Base-by-base conservation (phyloP, 768 basidiomycete genomes). In the Hydnomerulius pinastri region DNA sequence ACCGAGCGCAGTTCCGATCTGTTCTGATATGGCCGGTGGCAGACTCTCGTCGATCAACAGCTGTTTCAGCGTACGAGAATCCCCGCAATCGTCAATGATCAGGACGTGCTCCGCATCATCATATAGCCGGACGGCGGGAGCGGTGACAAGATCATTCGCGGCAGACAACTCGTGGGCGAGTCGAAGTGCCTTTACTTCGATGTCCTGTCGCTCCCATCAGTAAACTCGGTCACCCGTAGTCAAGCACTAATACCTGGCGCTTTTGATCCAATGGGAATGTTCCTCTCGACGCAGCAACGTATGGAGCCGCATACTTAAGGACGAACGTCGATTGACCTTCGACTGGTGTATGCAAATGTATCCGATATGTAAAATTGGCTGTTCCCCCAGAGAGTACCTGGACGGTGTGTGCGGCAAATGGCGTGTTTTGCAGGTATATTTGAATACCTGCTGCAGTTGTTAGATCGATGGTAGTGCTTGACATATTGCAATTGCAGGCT, bases 51-150 rank as follows among this genome's bases (percentile, higher is more conserved):
- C 63, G 27, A 73, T 61, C 50, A 79, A 59, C 6, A 74, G 50
- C 8, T 70, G 59, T 55, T 81, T 81, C 41, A 81, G 62, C 3
- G 66, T 76, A 35, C 35, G 50, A 17, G 48, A 38, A 4, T 62
- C 62, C 4, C 86, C 85, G 44, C 72, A 74, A 50, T 87, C 86
- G 38, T 84, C 80, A 74, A 87, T 84, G 60, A 87, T 75, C 32
- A 87, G 73, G 12, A 76, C 77, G 52, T 78, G 70, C 9, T 62
- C 71, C 21, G 66, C 68, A 33, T 73, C 62, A 56, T 87, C 85
- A 59, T 79, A 77, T 28, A 71, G 63, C 57, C 78, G 68, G 13
- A 86, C 68, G 6, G 50, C 60, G 2, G 85, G 84, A 4, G 80
- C 76, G 2, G 71, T 75, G 41, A 81, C 72, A 15, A 77, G 43